Conservation (phyloP, 1,284 basidiomycete genomes). For the Pascua guehoae region DNA sequence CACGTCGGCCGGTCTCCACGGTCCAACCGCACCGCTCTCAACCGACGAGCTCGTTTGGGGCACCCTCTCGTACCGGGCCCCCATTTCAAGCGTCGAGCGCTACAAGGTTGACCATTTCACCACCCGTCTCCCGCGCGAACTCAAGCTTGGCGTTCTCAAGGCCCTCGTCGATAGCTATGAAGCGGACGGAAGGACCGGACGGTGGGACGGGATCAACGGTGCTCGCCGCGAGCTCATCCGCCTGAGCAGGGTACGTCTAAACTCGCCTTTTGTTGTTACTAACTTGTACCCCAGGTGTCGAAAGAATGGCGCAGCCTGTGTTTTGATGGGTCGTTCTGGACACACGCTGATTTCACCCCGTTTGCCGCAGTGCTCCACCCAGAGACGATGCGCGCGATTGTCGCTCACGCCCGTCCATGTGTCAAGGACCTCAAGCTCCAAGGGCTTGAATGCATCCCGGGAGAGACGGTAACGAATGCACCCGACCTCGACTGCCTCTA, state of each 20-base stretch:
- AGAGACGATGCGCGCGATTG: conserved; percentile 30
- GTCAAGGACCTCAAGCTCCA: conserved; percentile 62
- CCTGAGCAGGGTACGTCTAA: conserved; percentile 64
- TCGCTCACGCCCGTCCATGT: conserved; percentile 58
- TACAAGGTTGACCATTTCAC: conserved; percentile 27
- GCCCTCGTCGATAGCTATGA: conserved; percentile 50
- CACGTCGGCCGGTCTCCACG: conserved; percentile 12
- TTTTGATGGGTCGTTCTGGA: conserved; percentile 85
- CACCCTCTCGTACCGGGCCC: conserved; percentile 16
- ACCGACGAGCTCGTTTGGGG: conserved; percentile 22
- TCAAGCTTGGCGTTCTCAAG: conserved; percentile 63
- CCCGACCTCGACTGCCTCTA: conserved; percentile 7
- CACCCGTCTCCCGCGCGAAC: conserved; percentile 65
- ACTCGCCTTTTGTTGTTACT: neutral
- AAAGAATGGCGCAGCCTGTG: conserved; percentile 72
- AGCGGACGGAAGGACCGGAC: conserved; percentile 52
- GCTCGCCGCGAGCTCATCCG: conserved; percentile 73
- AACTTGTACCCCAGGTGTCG: conserved; percentile 63
- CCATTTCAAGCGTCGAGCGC: neutral
- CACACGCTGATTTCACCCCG: conserved; percentile 58
- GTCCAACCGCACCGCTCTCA: neutral
- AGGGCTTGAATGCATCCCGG: conserved; percentile 60
- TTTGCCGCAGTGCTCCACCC: conserved; percentile 54
- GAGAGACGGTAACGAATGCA: conserved; percentile 23
- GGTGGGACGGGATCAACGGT: conserved; percentile 68